Evolutionary conservation across 306 rosid species (phyloP).

Genomic region (Castanopsis chinensis): DNA sequence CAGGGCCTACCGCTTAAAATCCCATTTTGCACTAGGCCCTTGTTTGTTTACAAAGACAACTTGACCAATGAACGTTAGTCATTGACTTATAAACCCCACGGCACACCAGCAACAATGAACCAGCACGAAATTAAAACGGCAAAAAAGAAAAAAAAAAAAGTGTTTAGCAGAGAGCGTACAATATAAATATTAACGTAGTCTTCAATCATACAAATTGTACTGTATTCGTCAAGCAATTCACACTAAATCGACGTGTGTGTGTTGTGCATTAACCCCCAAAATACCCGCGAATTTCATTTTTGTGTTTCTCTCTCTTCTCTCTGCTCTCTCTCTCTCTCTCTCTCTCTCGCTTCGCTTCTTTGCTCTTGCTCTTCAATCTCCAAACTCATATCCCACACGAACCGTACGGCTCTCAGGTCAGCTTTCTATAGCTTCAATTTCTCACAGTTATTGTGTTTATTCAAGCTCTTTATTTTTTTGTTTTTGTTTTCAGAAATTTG

Average conservation of each 20-base stretch:
- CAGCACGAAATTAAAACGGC: neutral
- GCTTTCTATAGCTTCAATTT: neutral
- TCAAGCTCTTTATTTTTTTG: neutral
- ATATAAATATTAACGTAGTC: neutral
- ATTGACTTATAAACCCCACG: neutral
- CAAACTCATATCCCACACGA: neutral
- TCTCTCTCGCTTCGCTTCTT: too few relatives aligned
- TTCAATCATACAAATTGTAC: neutral
- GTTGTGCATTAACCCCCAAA: neutral
- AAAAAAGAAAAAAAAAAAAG: neutral
- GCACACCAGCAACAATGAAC: neutral
- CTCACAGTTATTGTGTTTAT: neutral
- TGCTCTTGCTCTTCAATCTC: neutral
- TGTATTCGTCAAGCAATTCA: neutral
- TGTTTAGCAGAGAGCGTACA: neutral
- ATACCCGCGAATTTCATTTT: neutral
- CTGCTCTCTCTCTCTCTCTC: too few relatives aligned
- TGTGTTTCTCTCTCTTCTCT: neutral
- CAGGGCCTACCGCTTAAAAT: neutral
- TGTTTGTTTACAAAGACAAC: too few relatives aligned
- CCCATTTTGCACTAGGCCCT: neutral
- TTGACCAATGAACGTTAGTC: too few relatives aligned
- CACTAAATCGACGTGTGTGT: neutral
- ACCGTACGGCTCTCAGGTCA: conserved; percentile 2
- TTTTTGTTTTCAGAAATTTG: neutral